Evolutionary conservation across 306 rosid species (phyloP).

Genomic region (Trifolium repens): DNA sequence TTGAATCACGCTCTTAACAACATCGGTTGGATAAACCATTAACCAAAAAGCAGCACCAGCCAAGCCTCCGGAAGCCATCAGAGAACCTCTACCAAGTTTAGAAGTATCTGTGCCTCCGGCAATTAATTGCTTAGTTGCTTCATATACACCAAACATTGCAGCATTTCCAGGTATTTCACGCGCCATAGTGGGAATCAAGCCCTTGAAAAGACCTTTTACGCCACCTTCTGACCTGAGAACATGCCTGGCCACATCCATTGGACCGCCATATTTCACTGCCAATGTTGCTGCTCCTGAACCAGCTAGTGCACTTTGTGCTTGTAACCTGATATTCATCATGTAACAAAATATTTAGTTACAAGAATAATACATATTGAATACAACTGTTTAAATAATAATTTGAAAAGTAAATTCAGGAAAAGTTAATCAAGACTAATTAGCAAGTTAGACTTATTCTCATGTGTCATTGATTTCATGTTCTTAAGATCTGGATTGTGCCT

Average conservation of each 20-base stretch:
- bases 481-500: no score
- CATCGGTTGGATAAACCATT: constrained; percentile 85
- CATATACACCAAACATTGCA: constrained; percentile 91
- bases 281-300: constrained; percentile 57
- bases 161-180: constrained; percentile 98
- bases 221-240: constrained; percentile 92
- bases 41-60: constrained; percentile 91
- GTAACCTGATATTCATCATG: constrained; percentile 63
- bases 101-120: constrained; percentile 92
- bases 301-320: constrained; percentile 88
- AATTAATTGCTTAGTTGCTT: constrained; percentile 66
- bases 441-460: background rate
- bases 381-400: background rate
- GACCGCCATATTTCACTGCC: constrained; percentile 87
- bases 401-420: constrained; percentile 13
- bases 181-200: constrained; percentile 85
- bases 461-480: constrained; percentile 1
- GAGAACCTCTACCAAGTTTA: constrained; percentile 77
- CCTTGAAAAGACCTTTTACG: constrained; percentile 82
- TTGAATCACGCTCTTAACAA: constrained; percentile 89
- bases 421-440: constrained; percentile 16
- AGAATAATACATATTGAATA: constrained; percentile 10
- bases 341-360: constrained; percentile 17
- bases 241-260: constrained; percentile 88
- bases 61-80: constrained; percentile 84